Conservation (phyloP, 2,329 filamentous ascomycete species). For the Fusarium scirpi region DNA sequence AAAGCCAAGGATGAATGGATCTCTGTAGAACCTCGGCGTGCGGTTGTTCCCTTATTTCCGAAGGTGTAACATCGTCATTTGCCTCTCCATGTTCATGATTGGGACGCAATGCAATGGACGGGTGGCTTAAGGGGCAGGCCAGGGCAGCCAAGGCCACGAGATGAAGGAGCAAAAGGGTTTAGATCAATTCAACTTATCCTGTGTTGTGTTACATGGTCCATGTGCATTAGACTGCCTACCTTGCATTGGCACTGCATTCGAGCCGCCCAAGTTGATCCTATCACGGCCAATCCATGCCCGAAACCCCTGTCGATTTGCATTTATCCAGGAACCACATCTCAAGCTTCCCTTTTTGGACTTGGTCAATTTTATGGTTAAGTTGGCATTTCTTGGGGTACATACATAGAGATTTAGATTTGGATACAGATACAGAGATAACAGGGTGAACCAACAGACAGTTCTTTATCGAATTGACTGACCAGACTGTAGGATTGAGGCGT, state of each 20-base stretch:
- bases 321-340: conserved; percentile 40
- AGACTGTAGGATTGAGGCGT: conserved; percentile 35
- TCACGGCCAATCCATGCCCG: conserved; percentile 11
- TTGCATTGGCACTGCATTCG: conserved; percentile 10
- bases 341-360: conserved; percentile 35
- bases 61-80: conserved; percentile 19
- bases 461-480: neutral
- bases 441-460: neutral
- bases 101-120: neutral
- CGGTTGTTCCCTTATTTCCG: conserved; percentile 38
- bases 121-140: conserved; percentile 18
- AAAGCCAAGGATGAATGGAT: conserved; percentile 28
- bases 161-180: conserved; percentile 16
- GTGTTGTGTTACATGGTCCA: conserved; percentile 13
- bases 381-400: conserved; percentile 13
- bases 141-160: conserved; percentile 25
- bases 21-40: conserved; percentile 20
- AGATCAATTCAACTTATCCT: neutral
- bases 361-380: conserved; percentile 34
- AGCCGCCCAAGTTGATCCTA: conserved; percentile 24
- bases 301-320: conserved; percentile 32
- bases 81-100: neutral
- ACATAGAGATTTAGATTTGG: neutral
- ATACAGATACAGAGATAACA: neutral
- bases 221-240: conserved; percentile 1